Percentiles rank a stretch among this genome's conserved stretches.
phyloP scores from a whole-genome alignment of 148 eudicot species.

The Vaccinium vitisidaea region DNA sequence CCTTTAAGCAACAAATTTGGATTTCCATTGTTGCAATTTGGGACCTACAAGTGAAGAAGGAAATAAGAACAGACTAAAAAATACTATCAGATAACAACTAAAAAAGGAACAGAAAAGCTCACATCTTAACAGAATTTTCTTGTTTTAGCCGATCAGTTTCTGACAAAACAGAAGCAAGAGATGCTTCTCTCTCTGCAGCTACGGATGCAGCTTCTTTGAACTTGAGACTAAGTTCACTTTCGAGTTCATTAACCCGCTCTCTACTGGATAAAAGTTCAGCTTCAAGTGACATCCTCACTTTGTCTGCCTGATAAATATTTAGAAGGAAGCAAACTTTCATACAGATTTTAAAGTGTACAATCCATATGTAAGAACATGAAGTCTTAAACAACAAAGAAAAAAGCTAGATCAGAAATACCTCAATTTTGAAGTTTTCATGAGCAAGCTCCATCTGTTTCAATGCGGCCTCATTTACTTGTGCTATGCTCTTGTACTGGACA shows the following conservation, averaged over 20 bases:
- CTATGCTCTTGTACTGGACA: slow-evolving; percentile 84
- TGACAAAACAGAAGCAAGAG: slow-evolving; percentile 57
- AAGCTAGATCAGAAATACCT: slow-evolving; percentile 35
- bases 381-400: neutral
- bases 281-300: slow-evolving; percentile 62
- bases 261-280: slow-evolving; percentile 59
- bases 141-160: slow-evolving; percentile 65
- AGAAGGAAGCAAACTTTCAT: neutral
- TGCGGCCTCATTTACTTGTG: slow-evolving; percentile 83
- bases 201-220: slow-evolving; percentile 58
- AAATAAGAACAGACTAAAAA: neutral
- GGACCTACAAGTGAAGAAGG: slow-evolving; percentile 31
- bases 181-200: slow-evolving; percentile 55
- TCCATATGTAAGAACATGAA: neutral
- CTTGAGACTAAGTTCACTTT: slow-evolving; percentile 55
- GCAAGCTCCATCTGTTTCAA: slow-evolving; percentile 77
- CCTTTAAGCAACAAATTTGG: slow-evolving; percentile 54
- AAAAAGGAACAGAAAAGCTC: slow-evolving; percentile 11
- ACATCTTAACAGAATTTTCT: slow-evolving; percentile 54
- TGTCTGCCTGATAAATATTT: slow-evolving; percentile 44
- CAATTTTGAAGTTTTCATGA: slow-evolving; percentile 60
- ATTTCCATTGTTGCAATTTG: slow-evolving; percentile 53
- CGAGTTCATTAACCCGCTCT: slow-evolving; percentile 58
- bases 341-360: neutral
- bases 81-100: neutral